A percentile compares a stretch with the other conserved stretches of the same genome.
phyloP scores from a whole-genome alignment of 257 asterid genomes.

The Linderniella brevidens region DNA sequence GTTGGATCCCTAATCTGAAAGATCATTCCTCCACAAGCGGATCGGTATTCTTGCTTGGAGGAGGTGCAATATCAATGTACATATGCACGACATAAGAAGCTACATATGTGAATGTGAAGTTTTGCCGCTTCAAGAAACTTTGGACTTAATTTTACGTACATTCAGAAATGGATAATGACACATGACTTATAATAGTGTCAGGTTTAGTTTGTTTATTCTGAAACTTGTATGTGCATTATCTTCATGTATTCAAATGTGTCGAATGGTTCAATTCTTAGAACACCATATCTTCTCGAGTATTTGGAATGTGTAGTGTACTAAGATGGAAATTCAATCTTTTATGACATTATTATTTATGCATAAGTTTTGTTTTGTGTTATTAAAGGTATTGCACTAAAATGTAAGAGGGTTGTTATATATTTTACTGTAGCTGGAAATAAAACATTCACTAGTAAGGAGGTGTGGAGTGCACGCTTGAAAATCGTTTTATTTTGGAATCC shows the following conservation, averaged over 20 bases:
- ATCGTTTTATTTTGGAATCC: too few species aligned
- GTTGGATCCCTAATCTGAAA: too few species aligned
- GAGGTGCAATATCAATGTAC: not conserved
- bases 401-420: too few species aligned
- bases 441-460: too few species aligned
- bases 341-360: too few species aligned
- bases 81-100: not conserved
- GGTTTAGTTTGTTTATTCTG: not conserved
- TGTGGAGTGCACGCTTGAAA: too few species aligned
- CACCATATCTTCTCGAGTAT: not conserved
- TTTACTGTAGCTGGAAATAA: too few species aligned
- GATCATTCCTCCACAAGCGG: too few species aligned
- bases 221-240: not conserved
- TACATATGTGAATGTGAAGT: not conserved
- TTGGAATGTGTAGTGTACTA: conserved; percentile 4
- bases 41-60: too few species aligned
- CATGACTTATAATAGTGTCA: not conserved
- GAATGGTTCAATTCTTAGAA: not conserved
- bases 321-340: not conserved
- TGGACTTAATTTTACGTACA: too few species aligned
- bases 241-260: not conserved
- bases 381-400: too few species aligned
- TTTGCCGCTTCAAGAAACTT: not conserved
- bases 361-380: too few species aligned
- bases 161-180: not conserved